Evolutionary conservation across 768 basidiomycete genomes (phyloP), one percentile per base, ranked within the genome.

Genomic region (Amanita polypyramis): DNA sequence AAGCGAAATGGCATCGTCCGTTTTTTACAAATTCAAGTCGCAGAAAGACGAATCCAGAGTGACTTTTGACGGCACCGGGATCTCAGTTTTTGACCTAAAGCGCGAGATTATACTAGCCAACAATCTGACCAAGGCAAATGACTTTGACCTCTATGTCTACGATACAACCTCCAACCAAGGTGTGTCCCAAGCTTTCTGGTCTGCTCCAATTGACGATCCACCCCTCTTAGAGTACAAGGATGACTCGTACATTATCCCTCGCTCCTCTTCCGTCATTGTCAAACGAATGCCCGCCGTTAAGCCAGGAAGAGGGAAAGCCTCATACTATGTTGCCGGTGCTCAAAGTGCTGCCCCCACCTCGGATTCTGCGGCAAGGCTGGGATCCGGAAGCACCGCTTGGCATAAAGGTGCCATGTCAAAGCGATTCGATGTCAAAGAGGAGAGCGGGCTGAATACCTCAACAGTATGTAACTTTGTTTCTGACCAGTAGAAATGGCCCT

Each of bases 41-140:
- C 85, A 90, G 64, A 89, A 77, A 71, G 83, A 88, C 70, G 95
- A 98, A 68, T 93, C 92, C 50, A 75, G 92, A 62, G 82, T 99
- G 65, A 84, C 90, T 46, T 97, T 99, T 73, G 95, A 99, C 63
- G 96, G 96, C 60, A 97, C 95, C 56, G 91, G 92, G 54, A 98
- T 99, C 62, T 93, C 93, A 60, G 92, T 98, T 57, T 98, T 97
- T 74, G 96, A 99, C 69, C 74, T 99, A 67, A 99, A 99, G 72
- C 89, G 85, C 74, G 96, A 98, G 69, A 90, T 99, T 62, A 95
- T 99, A 60, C 71, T 95, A 60, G 87, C 87, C 62, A 97, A 97
- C 63, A 92, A 85, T 63, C 81, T 99, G 68, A 85, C 85, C 70
- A 94, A 92, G 74, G 92, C 90, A 50, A 91, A 85, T 61, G 96